Evolutionary conservation across 2,329 filamentous ascomycete species (phyloP).

Genomic region (Arachnopeziza araneosa): DNA sequence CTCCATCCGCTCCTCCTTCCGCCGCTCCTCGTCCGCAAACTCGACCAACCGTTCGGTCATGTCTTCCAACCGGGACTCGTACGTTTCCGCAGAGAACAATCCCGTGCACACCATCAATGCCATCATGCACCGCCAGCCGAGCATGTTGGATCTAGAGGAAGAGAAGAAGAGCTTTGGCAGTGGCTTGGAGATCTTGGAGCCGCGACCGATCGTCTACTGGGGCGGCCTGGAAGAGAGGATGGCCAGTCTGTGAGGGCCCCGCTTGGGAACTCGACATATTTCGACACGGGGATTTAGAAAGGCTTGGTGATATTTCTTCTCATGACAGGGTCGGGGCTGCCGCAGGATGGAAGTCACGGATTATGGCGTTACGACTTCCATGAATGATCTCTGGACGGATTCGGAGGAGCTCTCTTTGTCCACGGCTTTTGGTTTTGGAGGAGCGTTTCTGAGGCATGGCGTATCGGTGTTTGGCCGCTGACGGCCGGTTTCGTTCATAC

Average conservation of each 20-base stretch:
- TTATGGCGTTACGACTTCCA: not conserved
- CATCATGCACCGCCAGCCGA: slow-evolving; percentile 53
- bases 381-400: not conserved
- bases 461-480: not conserved
- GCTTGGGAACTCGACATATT: not conserved
- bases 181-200: slow-evolving; percentile 54
- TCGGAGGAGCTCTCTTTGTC: not conserved
- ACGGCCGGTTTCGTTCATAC: not conserved
- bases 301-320: not conserved
- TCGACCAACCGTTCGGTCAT: slow-evolving; percentile 30
- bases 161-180: slow-evolving; percentile 48
- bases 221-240: slow-evolving; percentile 58
- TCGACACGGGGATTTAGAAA: not conserved
- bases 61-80: slow-evolving; percentile 32
- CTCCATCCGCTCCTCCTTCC: slow-evolving; percentile 48
- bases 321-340: not conserved
- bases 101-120: slow-evolving; percentile 49
- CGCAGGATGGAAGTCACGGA: not conserved
- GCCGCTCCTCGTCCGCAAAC: slow-evolving; percentile 37
- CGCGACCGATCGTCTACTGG: slow-evolving; percentile 58
- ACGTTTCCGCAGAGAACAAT: slow-evolving; percentile 33
- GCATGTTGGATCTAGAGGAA: slow-evolving; percentile 51
- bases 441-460: not conserved
- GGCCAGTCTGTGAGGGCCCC: slow-evolving; percentile 6
- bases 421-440: not conserved